Evolutionary conservation across 345 rosid genomes (phyloP).

Genomic region (Sapria himalayana): DNA sequence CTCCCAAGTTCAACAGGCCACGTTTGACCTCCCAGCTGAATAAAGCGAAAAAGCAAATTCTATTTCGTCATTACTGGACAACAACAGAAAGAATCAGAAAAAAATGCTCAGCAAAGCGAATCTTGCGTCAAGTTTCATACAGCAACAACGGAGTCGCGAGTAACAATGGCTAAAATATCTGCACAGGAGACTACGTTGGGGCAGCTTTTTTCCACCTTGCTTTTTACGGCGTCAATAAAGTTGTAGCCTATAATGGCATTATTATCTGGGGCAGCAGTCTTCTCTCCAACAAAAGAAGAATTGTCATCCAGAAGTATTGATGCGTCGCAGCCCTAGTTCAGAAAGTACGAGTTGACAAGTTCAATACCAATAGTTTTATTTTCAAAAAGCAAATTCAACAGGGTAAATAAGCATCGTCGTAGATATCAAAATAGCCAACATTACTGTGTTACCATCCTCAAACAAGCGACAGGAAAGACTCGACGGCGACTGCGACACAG

Average conservation of each 20-base stretch:
- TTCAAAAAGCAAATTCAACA: too few species aligned
- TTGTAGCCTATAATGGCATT: conserved; percentile 46
- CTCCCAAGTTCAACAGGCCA: conserved; percentile 43
- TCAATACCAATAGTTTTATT: too few species aligned
- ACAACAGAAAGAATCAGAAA: neutral
- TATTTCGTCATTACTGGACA: too few species aligned
- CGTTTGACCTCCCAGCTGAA: conserved; percentile 31
- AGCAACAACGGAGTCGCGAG: conserved; percentile 31
- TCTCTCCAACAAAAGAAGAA: conserved; percentile 21
- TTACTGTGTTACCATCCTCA: too few species aligned
- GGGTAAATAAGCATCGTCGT: too few species aligned
- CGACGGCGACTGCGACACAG: too few species aligned
- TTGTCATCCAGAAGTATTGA: conserved; percentile 37
- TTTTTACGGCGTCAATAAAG: conserved; percentile 41
- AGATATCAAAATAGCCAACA: too few species aligned
- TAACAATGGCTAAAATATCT: conserved; percentile 37
- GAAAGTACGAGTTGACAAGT: too few species aligned
- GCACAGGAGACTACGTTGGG: conserved; percentile 43
- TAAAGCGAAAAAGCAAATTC: neutral
- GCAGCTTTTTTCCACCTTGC: conserved; percentile 32
- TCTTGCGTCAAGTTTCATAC: conserved; percentile 12
- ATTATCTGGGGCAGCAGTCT: conserved; percentile 21
- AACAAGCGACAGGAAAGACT: too few species aligned
- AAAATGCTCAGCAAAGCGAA: neutral
- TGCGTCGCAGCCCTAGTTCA: conserved; percentile 45